phyloP scores from a whole-genome alignment of 2,329 filamentous ascomycete genomes.

The Talaromyces sp. region DNA sequence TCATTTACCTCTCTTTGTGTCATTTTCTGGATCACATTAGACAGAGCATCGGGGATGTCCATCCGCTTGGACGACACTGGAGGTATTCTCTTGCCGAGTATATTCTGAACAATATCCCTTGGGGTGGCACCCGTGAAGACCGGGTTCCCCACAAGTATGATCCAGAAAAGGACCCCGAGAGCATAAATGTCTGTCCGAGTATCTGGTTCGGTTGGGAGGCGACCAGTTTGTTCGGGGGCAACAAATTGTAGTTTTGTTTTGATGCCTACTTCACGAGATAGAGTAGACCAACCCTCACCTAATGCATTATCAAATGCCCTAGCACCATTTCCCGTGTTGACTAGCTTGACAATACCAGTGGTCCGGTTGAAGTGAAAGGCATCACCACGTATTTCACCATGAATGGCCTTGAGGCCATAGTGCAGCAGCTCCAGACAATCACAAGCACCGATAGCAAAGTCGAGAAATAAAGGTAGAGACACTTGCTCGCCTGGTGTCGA shows the following conservation, averaged over 20 bases:
- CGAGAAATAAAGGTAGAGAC: conserved; percentile 70
- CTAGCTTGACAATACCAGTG: conserved; percentile 66
- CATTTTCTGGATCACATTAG: conserved; percentile 82
- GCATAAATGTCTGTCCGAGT: conserved; percentile 91
- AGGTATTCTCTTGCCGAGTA: conserved; percentile 72
- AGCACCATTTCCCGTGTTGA: conserved; percentile 80
- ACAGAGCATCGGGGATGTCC: conserved; percentile 78
- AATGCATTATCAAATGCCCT: conserved; percentile 88
- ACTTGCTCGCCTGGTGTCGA: conserved; percentile 55
- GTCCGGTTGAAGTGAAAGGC: conserved; percentile 80
- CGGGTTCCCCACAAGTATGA: conserved; percentile 69
- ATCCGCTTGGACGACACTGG: conserved; percentile 70
- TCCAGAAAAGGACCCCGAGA: conserved; percentile 84
- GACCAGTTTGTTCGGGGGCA: conserved; percentile 88
- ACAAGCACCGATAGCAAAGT: conserved; percentile 84
- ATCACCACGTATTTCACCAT: conserved; percentile 86
- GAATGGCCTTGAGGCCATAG: conserved; percentile 77
- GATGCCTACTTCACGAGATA: conserved; percentile 78
- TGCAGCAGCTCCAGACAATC: conserved; percentile 88
- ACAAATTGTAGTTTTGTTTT: conserved; percentile 89
- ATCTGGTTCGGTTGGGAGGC: conserved; percentile 88
- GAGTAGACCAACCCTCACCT: conserved; percentile 76
- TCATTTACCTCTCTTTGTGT: conserved; percentile 83
- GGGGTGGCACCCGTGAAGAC: conserved; percentile 76
- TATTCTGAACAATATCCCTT: conserved; percentile 86